A percentile compares a stretch with the other conserved stretches of the same genome.
Conservation (phyloP, 768 basidiomycete species). For the Crucibulum laeve region DNA sequence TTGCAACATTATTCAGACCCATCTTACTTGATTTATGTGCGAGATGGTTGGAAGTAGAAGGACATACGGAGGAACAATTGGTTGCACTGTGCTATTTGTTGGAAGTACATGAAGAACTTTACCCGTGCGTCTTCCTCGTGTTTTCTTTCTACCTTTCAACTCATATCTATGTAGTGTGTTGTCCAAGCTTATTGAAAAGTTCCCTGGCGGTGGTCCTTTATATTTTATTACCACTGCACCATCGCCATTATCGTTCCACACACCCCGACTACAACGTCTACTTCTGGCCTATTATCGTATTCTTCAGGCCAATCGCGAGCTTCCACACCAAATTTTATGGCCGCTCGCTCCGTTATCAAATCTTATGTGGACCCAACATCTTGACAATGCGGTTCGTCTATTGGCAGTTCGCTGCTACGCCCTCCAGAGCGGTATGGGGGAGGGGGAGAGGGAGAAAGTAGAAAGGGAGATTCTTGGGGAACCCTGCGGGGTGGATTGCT, state of each 20-base stretch:
- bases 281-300: conserved; percentile 83
- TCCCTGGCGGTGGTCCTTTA: conserved; percentile 53
- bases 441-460: conserved; percentile 64
- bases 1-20: conserved; percentile 71
- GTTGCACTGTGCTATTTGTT: conserved; percentile 60
- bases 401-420: conserved; percentile 80
- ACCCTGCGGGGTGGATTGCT: conserved; percentile 54
- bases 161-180: conserved; percentile 43
- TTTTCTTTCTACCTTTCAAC: conserved; percentile 9
- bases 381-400: conserved; percentile 60
- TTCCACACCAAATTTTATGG: conserved; percentile 66
- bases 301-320: conserved; percentile 64
- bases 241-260: conserved; percentile 29
- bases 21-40: conserved; percentile 77
- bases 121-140: conserved; percentile 45
- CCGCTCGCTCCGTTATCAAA: conserved; percentile 46
- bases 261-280: conserved; percentile 54
- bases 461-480: conserved; percentile 63
- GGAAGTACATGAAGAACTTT: conserved; percentile 69
- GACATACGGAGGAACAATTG: conserved; percentile 46
- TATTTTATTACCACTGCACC: conserved; percentile 32
- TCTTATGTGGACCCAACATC: conserved; percentile 35
- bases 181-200: conserved; percentile 40
- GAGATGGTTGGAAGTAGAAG: conserved; percentile 65
- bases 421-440: conserved; percentile 71